These are phyloP conservation scores for Fragilaria crotonensis DNA, from an alignment of 108 stramenopile genomes.

Conservation along the genomic window DNA sequence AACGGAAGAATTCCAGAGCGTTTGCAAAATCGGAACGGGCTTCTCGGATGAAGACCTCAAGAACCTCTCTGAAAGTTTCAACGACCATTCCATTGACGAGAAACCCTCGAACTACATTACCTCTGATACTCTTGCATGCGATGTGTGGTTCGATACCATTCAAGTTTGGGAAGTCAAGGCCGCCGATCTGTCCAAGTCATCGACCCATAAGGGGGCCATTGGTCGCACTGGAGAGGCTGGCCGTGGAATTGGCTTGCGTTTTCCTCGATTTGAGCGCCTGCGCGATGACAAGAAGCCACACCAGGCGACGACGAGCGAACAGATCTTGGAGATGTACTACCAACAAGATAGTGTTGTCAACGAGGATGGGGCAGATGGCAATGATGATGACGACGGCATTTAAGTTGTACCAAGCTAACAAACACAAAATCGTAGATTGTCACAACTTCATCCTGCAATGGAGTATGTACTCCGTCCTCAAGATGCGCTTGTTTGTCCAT, in stretches of 20 bases:
- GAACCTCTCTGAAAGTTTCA: constrained; percentile 64
- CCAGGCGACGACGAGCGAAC: constrained; percentile 91
- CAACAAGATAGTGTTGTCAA: constrained; percentile 78
- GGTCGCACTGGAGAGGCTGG: constrained; percentile 76
- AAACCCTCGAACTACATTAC: constrained; percentile 83
- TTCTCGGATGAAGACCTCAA: constrained; percentile 95
- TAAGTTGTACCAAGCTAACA: too few relatives aligned
- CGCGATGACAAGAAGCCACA: constrained; percentile 98
- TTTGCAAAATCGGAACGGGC: constrained; percentile 99
- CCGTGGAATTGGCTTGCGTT: constrained; percentile 96
- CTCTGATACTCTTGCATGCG: constrained; percentile 75
- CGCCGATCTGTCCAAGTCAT: constrained; percentile 92
- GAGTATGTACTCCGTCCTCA: too few relatives aligned
- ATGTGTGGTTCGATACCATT: constrained; percentile 95
- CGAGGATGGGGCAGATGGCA: constrained; percentile 30
- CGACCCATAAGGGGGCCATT: constrained; percentile 82
- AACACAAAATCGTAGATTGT: too few relatives aligned
- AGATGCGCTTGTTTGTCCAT: too few relatives aligned
- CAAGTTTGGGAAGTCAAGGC: constrained; percentile 99
- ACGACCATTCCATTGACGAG: constrained; percentile 50
- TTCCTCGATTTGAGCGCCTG: constrained; percentile 95
- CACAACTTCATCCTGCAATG: too few relatives aligned
- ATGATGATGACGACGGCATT: constrained; percentile 37
- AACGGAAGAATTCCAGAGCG: constrained; percentile 93
- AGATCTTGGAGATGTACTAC: constrained; percentile 94